These are phyloP conservation scores for Colletotrichum incanum DNA, from an alignment of 2,329 filamentous ascomycete genomes.

Conservation along the genomic window DNA sequence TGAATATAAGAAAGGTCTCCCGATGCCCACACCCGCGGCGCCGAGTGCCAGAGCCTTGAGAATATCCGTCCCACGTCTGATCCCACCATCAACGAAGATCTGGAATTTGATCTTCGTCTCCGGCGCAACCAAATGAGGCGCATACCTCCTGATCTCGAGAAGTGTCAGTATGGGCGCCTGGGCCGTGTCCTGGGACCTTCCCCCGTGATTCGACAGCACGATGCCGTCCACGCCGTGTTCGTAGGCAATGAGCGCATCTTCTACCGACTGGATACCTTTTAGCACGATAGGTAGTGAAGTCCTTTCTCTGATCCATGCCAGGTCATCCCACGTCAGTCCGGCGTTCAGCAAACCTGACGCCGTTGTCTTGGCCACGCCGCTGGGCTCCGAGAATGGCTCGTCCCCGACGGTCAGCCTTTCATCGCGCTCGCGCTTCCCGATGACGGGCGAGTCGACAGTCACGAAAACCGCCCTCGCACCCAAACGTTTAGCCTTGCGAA, in stretches of 20 bases:
- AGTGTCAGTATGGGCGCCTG: conserved; percentile 43
- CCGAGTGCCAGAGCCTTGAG: conserved; percentile 80
- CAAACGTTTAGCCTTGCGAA: conserved; percentile 61
- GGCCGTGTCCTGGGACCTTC: conserved; percentile 67
- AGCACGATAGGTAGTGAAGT: conserved; percentile 71
- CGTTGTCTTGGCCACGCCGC: conserved; percentile 60
- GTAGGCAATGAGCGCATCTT: conserved; percentile 73
- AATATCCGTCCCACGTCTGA: conserved; percentile 76
- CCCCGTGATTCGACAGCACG: conserved; percentile 80
- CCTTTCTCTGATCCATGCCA: conserved; percentile 71
- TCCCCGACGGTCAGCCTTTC: conserved; percentile 63
- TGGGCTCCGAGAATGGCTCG: conserved; percentile 59
- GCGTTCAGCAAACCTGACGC: conserved; percentile 72
- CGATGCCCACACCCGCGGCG: conserved; percentile 76
- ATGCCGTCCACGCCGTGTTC: conserved; percentile 76
- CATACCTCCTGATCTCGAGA: conserved; percentile 66
- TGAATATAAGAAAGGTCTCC: conserved; percentile 76
- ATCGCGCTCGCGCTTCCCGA: conserved; percentile 68
- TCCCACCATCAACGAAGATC: conserved; percentile 76
- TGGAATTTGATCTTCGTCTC: conserved; percentile 48
- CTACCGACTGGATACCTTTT: conserved; percentile 78
- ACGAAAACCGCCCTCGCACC: conserved; percentile 69
- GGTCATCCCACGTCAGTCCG: conserved; percentile 73
- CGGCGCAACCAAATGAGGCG: conserved; percentile 54
- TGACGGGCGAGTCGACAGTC: conserved; percentile 71